These are phyloP conservation scores for Ogataea corticis DNA, from an alignment of 805 yeast genomes.

Conservation along the genomic window DNA sequence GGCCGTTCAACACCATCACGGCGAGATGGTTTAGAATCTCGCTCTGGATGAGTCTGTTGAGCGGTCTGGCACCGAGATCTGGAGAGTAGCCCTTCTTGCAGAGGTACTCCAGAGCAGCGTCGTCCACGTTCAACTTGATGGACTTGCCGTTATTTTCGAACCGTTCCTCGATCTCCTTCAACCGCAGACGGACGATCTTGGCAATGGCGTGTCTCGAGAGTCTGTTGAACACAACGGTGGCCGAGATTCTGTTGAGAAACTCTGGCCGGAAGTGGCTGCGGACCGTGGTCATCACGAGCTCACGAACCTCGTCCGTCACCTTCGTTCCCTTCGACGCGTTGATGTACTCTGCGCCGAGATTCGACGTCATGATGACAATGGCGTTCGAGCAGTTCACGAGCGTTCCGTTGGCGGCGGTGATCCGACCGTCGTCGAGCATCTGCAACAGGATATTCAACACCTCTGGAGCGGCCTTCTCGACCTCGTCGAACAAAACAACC, in stretches of 20 bases:
- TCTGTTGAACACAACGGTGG: constrained; percentile 90
- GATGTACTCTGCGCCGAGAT: constrained; percentile 91
- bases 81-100: constrained; percentile 86
- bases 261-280: constrained; percentile 94
- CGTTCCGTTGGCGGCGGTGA: constrained; percentile 93
- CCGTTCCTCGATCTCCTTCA: constrained; percentile 81
- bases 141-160: constrained; percentile 83
- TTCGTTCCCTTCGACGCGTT: constrained; percentile 60
- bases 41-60: constrained; percentile 86
- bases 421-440: constrained; percentile 93
- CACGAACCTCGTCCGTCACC: constrained; percentile 67
- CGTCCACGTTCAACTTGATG: constrained; percentile 69
- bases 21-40: constrained; percentile 89
- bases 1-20: constrained; percentile 81
- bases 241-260: constrained; percentile 92
- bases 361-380: constrained; percentile 94
- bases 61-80: constrained; percentile 96
- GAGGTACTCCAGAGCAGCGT: constrained; percentile 76
- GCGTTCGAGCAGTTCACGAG: constrained; percentile 90
- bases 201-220: constrained; percentile 88
- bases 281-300: constrained; percentile 80
- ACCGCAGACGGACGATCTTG: constrained; percentile 85
- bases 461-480: constrained; percentile 98
- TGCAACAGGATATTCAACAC: constrained; percentile 90
- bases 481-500: constrained; percentile 95